phyloP scores from a whole-genome alignment of 2,329 filamentous ascomycete species.

The Trichoderma hamatum region DNA sequence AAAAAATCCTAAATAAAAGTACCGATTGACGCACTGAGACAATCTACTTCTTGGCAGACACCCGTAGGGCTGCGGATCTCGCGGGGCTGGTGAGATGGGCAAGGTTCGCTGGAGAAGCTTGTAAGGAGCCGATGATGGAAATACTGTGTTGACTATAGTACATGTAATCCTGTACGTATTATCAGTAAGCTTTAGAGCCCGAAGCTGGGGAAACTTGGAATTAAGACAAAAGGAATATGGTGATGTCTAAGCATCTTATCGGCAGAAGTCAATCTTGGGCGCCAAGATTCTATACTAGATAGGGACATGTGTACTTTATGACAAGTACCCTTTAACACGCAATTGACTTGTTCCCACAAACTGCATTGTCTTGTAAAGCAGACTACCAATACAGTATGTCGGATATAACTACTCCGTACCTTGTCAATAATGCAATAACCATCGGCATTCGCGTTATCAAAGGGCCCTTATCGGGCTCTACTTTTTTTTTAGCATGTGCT shows the following conservation, averaged over 20 bases:
- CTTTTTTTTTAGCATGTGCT: constrained; percentile 6
- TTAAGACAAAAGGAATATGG: no score
- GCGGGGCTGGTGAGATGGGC: not conserved
- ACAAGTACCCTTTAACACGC: not conserved
- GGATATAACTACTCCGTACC: no score
- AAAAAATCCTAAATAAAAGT: not conserved
- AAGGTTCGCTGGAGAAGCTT: not conserved
- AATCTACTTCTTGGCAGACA: not conserved
- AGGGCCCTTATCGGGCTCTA: not conserved
- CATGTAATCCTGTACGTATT: no score
- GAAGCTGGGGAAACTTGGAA: no score
- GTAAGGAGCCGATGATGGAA: not conserved
- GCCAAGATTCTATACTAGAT: not conserved
- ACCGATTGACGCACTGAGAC: no score
- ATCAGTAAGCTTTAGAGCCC: no score
- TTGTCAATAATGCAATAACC: no score
- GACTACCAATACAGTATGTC: no score
- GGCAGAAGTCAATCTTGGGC: not conserved
- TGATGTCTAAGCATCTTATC: not conserved
- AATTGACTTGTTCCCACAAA: not conserved
- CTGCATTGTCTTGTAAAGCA: no score
- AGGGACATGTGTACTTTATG: no score
- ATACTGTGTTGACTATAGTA: no score
- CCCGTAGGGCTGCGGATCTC: not conserved
- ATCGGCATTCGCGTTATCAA: not conserved